Base-by-base conservation (phyloP, 371 early-diverging fungal species). In the Syncephalastrum monosporum region DNA sequence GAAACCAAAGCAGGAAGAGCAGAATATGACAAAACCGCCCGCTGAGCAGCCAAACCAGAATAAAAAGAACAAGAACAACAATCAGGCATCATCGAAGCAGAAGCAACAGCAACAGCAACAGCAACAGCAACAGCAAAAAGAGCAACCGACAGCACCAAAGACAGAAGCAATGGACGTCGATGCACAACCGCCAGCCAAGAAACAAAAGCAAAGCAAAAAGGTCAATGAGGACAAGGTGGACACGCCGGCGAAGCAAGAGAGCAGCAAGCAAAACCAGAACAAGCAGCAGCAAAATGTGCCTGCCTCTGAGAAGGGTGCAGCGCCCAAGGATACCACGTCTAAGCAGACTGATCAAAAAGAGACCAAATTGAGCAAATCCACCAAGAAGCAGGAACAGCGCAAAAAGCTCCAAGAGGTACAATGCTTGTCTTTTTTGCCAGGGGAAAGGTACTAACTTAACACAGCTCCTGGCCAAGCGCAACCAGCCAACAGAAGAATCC, bases 321-420 rank as follows among this genome's bases (percentile, higher is more conserved):
- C 23, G 7, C 33, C 41, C n/a, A 27, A 46, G 24, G 54, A 21
- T 23, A 19, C 21, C 43, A 53, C 27, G 25, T 17, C 42, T n/a
- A 29, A 23, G 42, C 42, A 29, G 19, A 45, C 7, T 6, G 49
- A 48, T 19, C 27, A 49, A 5, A 45, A 44, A 47, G 19, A 47
- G 29, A 38, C 49, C 4, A 48, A 50, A n/a, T 44, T 19, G 8
- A 52, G 27, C 12, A 25, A 41, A 45, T 17, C 47, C 21, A 41
- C 43, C 17, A 61, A 49, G 7, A 49, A 58, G 16, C 17, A 47
- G 41, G 57, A 43, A 47, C 56, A 57, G 41, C 29, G 47, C 6
- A 50, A 49, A 42, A 62, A 56, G 53, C 45, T 65, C 15, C 65
- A 73, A 59, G 64, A 65, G 19, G 69, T 68, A 69, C 38, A 59